Conservation (phyloP, 169 alveolate genomes). For the Perkinsus olseni region DNA sequence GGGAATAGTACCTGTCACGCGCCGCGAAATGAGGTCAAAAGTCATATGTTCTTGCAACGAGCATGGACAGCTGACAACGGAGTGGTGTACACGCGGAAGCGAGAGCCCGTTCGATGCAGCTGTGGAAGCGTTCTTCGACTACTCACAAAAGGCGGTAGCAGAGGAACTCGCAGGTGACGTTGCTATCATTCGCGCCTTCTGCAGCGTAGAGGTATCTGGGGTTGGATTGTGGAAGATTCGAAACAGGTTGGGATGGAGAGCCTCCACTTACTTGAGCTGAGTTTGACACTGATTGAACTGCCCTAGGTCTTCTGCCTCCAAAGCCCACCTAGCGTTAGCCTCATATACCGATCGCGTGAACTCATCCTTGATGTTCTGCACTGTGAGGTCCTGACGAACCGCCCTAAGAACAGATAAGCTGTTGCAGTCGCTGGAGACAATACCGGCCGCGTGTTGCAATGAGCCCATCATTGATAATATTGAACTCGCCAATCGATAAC, state of each 20-base stretch:
- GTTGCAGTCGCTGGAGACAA: not conserved
- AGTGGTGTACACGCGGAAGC: too few relatives aligned
- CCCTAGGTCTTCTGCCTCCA: constrained; percentile 78
- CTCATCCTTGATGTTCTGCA: constrained; percentile 74
- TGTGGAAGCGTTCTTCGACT: too few relatives aligned
- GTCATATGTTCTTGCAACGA: too few relatives aligned
- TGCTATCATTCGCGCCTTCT: not conserved
- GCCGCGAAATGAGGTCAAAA: not conserved
- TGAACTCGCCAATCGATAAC: too few relatives aligned
- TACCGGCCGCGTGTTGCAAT: too few relatives aligned
- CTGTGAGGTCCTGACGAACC: constrained; percentile 84
- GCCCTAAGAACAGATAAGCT: constrained; percentile 24
- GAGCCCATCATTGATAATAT: too few relatives aligned
- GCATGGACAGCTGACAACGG: too few relatives aligned
- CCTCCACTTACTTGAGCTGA: constrained; percentile 47
- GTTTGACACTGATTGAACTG: constrained; percentile 88
- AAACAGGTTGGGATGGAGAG: not conserved
- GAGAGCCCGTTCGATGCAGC: too few relatives aligned
- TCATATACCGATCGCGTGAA: constrained; percentile 80
- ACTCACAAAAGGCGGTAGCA: not conserved
- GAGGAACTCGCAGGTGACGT: not conserved
- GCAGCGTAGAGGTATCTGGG: not conserved
- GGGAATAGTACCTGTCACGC: not conserved
- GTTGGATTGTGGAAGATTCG: not conserved
- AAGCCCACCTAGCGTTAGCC: constrained; percentile 83